Evolutionary conservation across 805 yeast genomes (phyloP).

Genomic region (Nakazawaea populi): DNA sequence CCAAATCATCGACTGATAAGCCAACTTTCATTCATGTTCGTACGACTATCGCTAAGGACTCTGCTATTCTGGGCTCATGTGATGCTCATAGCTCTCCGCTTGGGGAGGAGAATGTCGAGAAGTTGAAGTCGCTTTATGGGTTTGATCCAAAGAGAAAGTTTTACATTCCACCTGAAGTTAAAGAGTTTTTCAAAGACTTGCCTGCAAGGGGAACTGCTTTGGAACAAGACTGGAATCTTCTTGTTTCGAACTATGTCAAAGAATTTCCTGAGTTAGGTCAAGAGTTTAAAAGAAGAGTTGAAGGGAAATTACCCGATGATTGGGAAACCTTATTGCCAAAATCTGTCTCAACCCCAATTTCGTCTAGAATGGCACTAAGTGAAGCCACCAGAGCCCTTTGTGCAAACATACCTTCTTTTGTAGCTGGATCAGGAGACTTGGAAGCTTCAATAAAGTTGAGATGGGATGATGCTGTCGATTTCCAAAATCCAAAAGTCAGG

Average conservation of each 20-base stretch:
- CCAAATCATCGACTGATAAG: conserved; percentile 13
- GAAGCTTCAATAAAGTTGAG: conserved; percentile 25
- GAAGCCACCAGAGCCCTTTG: conserved; percentile 24
- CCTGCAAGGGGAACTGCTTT: conserved; percentile 10
- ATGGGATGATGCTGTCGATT: conserved; percentile 24
- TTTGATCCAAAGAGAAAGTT: conserved; percentile 18
- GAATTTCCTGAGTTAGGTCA: conserved; percentile 23
- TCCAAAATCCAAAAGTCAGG: conserved; percentile 21
- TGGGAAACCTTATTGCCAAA: conserved; percentile 21
- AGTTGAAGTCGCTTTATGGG: conserved; percentile 15
- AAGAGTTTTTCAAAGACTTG: conserved; percentile 19
- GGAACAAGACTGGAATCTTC: conserved; percentile 18
- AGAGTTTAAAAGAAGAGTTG: conserved; percentile 21
- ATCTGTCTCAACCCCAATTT: conserved; percentile 11
- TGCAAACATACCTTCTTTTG: conserved; percentile 17
- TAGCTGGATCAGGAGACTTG: conserved; percentile 33
- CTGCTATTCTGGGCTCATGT: conserved; percentile 23
- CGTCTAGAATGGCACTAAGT: conserved; percentile 24
- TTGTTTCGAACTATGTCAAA: conserved; percentile 17
- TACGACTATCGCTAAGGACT: conserved; percentile 29
- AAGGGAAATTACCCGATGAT: conserved; percentile 22
- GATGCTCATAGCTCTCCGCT: conserved; percentile 31
- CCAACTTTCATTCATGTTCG: conserved; percentile 30
- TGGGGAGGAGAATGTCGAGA: conserved; percentile 18
- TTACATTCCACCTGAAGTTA: conserved; percentile 21